Percentiles rank a stretch among this genome's conserved stretches.
phyloP scores from a whole-genome alignment of 495 filamentous ascomycete genomes.

The Podospora pseudoanserina region DNA sequence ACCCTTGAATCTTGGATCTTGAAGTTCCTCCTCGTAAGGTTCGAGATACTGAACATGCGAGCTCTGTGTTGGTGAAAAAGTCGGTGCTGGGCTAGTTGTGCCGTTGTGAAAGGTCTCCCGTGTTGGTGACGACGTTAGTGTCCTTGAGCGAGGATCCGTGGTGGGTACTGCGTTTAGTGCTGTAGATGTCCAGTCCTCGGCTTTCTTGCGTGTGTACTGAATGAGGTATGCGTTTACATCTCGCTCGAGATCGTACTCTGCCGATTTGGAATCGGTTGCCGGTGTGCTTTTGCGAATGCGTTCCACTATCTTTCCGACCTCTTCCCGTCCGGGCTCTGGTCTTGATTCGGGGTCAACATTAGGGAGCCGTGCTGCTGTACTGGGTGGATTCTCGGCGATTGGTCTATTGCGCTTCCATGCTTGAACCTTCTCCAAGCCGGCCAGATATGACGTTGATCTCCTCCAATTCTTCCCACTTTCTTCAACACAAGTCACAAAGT shows the following conservation, averaged over 20 bases:
- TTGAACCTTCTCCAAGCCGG: neutral
- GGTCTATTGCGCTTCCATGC: constrained; percentile 6
- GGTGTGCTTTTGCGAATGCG: neutral
- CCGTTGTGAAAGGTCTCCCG: neutral
- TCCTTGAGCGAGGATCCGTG: neutral
- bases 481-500: constrained; percentile 1
- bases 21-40: constrained; percentile 14
- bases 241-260: constrained; percentile 14
- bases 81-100: neutral
- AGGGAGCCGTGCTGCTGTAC: neutral
- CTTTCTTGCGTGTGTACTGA: constrained; percentile 12
- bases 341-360: neutral
- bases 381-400: neutral
- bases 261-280: neutral
- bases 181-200: neutral
- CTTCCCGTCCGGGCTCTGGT: neutral
- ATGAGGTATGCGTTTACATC: constrained; percentile 28
- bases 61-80: neutral
- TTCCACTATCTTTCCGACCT: constrained; percentile 3
- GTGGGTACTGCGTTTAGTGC: neutral
- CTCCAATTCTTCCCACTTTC: constrained; percentile 8
- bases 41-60: constrained; percentile 1
- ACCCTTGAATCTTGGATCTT: constrained; percentile 19
- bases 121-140: neutral
- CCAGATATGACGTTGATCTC: neutral